Conservation (phyloP, 176 grass and related monocot genomes). For the Oryza australiensis region DNA sequence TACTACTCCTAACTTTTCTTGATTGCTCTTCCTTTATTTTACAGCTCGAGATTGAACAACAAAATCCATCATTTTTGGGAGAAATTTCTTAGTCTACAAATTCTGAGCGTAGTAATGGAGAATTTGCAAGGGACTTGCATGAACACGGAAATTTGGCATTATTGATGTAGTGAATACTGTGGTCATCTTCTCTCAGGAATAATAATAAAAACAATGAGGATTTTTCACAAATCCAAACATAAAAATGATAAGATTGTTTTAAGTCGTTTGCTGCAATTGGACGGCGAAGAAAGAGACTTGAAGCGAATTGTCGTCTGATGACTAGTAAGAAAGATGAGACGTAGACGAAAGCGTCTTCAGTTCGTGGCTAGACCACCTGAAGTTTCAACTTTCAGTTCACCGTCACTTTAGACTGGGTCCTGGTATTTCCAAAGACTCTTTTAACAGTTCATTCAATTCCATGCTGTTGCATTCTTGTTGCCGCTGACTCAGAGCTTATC, state of each 20-base stretch:
- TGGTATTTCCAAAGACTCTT: no score
- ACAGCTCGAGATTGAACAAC: not conserved
- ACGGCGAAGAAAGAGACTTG: not conserved
- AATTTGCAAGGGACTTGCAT: not conserved
- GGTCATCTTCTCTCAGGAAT: no score
- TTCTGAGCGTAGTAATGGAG: not conserved
- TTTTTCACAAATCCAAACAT: not conserved
- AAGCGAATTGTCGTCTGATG: not conserved
- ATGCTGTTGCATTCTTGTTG: not conserved
- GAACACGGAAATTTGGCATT: not conserved
- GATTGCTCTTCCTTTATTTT: not conserved
- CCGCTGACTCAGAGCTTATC: not conserved
- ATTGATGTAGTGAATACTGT: not conserved
- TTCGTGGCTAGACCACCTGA: not conserved
- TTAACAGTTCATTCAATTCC: not conserved
- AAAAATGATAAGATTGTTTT: not conserved
- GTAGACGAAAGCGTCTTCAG: slow-evolving; percentile 7
- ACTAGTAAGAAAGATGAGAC: not conserved
- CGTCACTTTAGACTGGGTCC: no score
- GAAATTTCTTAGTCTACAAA: not conserved
- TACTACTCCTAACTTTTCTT: not conserved
- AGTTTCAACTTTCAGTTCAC: not conserved
- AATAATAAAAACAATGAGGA: no score
- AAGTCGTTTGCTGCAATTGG: not conserved
- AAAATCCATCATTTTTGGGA: not conserved